These are phyloP conservation scores for Calonectria hongkongensis DNA, from an alignment of 2,329 filamentous ascomycete genomes.

Conservation along the genomic window DNA sequence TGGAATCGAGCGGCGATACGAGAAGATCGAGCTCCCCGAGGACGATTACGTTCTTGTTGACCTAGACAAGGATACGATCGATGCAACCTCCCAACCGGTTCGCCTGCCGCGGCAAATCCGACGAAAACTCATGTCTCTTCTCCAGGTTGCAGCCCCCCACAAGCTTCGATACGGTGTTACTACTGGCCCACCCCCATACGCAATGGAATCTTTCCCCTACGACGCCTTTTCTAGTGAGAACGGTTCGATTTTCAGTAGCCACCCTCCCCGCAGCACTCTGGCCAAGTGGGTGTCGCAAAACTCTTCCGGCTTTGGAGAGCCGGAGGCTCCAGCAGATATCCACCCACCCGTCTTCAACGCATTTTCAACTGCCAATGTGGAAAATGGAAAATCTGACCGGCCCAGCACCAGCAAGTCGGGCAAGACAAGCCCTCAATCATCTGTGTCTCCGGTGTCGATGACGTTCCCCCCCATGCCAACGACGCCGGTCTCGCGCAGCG, in stretches of 20 bases:
- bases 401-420: constrained; percentile 84
- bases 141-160: constrained; percentile 93
- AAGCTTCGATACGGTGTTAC: constrained; percentile 90
- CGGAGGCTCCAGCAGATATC: constrained; percentile 69
- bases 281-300: constrained; percentile 92
- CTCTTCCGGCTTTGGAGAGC: constrained; percentile 88
- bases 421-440: constrained; percentile 77
- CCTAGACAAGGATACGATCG: constrained; percentile 91
- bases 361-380: constrained; percentile 85
- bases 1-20: constrained; percentile 94
- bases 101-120: constrained; percentile 91
- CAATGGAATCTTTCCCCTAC: constrained; percentile 92
- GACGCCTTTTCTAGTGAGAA: constrained; percentile 94
- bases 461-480: constrained; percentile 85
- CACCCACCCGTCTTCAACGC: constrained; percentile 90
- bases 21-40: constrained; percentile 88
- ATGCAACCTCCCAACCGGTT: constrained; percentile 86
- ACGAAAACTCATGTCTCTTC: constrained; percentile 89
- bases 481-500: constrained; percentile 89
- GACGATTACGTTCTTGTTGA: constrained; percentile 98
- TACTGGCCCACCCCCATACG: constrained; percentile 93
- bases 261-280: constrained; percentile 81
- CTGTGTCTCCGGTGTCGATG: constrained; percentile 84
- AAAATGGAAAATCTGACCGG: constrained; percentile 80
- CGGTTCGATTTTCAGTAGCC: constrained; percentile 84